Evolutionary conservation across 2,329 filamentous ascomycete genomes (phyloP).

Genomic region (Davidsoniella virescens): DNA sequence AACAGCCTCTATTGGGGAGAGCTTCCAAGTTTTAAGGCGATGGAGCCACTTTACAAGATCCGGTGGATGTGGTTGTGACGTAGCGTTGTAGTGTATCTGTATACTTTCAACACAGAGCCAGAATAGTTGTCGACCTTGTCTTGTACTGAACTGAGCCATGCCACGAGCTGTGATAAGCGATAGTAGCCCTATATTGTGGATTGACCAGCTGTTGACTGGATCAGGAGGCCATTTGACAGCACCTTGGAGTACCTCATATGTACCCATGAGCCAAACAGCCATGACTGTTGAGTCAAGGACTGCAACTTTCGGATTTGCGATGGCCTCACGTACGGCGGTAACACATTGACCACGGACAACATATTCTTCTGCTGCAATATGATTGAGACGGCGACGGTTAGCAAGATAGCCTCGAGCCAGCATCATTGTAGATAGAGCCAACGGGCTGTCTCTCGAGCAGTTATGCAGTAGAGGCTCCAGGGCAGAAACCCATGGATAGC

Average conservation of each 20-base stretch:
- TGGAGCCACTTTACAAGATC: constrained; percentile 9
- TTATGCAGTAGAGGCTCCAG: constrained; percentile 12
- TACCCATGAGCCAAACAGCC: constrained; percentile 11
- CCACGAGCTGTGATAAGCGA: constrained; percentile 9
- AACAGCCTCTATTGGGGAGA: not conserved
- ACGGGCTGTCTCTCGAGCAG: constrained; percentile 4
- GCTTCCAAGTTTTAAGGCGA: constrained; percentile 3
- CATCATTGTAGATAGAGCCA: constrained; percentile 10
- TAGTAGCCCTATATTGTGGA: constrained; percentile 9
- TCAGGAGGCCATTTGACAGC: constrained; percentile 8
- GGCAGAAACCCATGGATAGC: constrained; percentile 11
- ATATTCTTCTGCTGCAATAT: not conserved
- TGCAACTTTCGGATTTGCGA: not conserved
- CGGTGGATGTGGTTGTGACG: constrained; percentile 2
- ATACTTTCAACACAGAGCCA: constrained; percentile 12
- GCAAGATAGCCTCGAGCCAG: constrained; percentile 10
- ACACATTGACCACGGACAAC: constrained; percentile 7
- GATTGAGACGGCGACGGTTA: constrained; percentile 4
- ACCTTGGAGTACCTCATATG: constrained; percentile 11
- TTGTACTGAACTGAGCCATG: constrained; percentile 6
- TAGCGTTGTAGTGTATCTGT: constrained; percentile 11
- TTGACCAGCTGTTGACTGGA: constrained; percentile 2
- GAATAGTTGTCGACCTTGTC: constrained; percentile 8
- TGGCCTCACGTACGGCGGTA: constrained; percentile 4
- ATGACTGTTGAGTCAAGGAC: constrained; percentile 10